These are phyloP conservation scores for Sarocladium oryzae DNA, from an alignment of 2,329 filamentous ascomycete species.

Conservation along the genomic window DNA sequence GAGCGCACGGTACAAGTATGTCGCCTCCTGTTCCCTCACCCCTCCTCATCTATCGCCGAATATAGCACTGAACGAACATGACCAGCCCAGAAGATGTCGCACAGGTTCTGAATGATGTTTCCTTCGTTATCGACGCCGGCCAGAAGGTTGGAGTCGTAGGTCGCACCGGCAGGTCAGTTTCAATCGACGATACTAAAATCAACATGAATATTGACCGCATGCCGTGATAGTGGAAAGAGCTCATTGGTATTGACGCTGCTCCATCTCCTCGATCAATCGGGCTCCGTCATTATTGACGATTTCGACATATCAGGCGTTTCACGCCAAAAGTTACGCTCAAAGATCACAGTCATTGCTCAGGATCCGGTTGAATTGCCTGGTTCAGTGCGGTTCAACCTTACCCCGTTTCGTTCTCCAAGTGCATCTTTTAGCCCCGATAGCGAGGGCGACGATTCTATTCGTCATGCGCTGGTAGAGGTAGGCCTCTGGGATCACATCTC, in stretches of 20 bases:
- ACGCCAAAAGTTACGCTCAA: slow-evolving; percentile 34
- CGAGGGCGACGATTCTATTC: slow-evolving; percentile 20
- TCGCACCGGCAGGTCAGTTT: not conserved
- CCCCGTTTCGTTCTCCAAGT: too few relatives aligned
- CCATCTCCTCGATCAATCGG: slow-evolving; percentile 29
- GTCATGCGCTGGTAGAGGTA: slow-evolving; percentile 24
- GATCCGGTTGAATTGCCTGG: slow-evolving; percentile 41
- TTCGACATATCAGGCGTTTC: slow-evolving; percentile 30
- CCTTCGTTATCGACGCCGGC: slow-evolving; percentile 15
- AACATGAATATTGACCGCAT: not conserved
- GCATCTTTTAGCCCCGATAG: slow-evolving; percentile 24
- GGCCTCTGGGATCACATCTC: slow-evolving; percentile 17
- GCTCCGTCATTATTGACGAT: slow-evolving; percentile 36
- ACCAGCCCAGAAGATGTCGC: not conserved
- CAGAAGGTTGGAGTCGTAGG: not conserved
- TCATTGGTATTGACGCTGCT: slow-evolving; percentile 33
- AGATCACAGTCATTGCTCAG: slow-evolving; percentile 43
- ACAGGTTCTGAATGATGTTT: slow-evolving; percentile 17
- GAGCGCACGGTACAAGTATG: not conserved
- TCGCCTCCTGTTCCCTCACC: not conserved
- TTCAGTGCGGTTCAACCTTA: slow-evolving; percentile 31
- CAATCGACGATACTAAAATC: not conserved
- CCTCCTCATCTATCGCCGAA: too few relatives aligned
- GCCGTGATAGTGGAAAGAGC: slow-evolving; percentile 33
- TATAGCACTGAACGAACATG: not conserved